Evolutionary conservation across 2,329 filamentous ascomycete genomes (phyloP), one percentile per base, ranked within the genome.

Genomic region (Cadophora sp.): DNA sequence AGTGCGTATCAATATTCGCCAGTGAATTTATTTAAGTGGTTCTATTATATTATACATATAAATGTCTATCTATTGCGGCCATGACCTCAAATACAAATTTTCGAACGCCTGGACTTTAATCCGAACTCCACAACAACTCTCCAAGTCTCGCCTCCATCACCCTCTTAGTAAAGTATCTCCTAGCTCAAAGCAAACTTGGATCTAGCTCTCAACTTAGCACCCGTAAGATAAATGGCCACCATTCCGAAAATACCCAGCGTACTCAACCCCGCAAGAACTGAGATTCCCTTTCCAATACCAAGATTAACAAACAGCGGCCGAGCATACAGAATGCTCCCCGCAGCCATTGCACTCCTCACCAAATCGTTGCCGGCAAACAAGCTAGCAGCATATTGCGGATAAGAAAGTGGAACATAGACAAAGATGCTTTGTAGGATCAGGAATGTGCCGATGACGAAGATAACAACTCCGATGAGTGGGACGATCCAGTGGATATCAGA

Each of bases 371-470:
- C 78, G 1, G 80, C 80, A 66, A 81, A 88, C 16, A 89, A 78
- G 59, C 82, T 85, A 48, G 87, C 86, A 1, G 87, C 86, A 72
- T 70, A 70, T n/a, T 69, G 37, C 79, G 87, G 86, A 65, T 29
- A 87, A 80, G 78, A 81, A 29, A 86, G 78, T 1, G 85, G 83
- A 22, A 87, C 81, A 77, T 87, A 87, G 67, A 86, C 79, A 73
- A 87, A 88, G 76, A 87, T 2, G 83, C 83, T 26, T 86, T 82
- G 78, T 86, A 87, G 68, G 85, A 80, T 74, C 87, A 87, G 27
- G 40, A 68, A 27, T 81, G 81, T 0, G 84, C 86, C 85, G 22
- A 22, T 56, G 77, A 80, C 76, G 60, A 85, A 87, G 64, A 87
- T 77, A 50, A 80, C 83, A 74, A 87, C 85, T 71, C 85, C 86